phyloP scores from a whole-genome alignment of 1,139 yeast genomes.

The Suhomyces choctaworum region DNA sequence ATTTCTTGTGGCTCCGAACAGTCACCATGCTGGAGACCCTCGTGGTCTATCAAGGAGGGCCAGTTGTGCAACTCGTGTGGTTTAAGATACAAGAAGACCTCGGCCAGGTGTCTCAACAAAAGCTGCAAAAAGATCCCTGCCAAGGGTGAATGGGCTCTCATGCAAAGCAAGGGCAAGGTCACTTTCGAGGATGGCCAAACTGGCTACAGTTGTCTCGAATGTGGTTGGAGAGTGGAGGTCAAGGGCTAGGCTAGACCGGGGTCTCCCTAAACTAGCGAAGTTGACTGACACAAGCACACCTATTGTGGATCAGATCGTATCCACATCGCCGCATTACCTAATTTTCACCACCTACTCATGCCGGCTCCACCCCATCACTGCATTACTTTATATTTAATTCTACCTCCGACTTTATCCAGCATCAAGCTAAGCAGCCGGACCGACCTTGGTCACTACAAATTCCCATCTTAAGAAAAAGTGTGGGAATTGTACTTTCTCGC shows the following conservation, averaged over 20 bases:
- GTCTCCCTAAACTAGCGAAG: too few relatives aligned
- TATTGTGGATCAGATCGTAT: too few relatives aligned
- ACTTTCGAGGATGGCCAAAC: conserved; percentile 44
- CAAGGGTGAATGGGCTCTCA: conserved; percentile 90
- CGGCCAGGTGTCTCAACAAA: conserved; percentile 79
- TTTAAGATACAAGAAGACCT: conserved; percentile 87
- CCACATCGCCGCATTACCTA: too few relatives aligned
- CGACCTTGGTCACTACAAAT: too few relatives aligned
- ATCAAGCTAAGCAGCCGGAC: too few relatives aligned
- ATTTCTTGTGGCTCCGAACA: conserved; percentile 89
- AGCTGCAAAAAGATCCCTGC: conserved; percentile 89
- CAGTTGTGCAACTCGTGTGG: conserved; percentile 98
- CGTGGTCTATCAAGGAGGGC: conserved; percentile 87
- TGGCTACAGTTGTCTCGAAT: conserved; percentile 65
- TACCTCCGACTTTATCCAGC: too few relatives aligned
- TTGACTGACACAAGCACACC: too few relatives aligned
- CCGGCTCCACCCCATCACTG: too few relatives aligned
- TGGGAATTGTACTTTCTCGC: too few relatives aligned
- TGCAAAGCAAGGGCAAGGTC: conserved; percentile 67
- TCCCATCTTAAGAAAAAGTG: too few relatives aligned
- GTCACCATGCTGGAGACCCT: conserved; percentile 98
- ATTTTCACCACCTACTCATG: too few relatives aligned
- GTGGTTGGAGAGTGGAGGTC: conserved; percentile 55
- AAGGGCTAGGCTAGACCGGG: not conserved
- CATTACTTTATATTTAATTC: too few relatives aligned